Percentiles rank a stretch among this genome's conserved stretches.
phyloP scores from a whole-genome alignment of 257 asterid species.

The Gentiana macrophylla region DNA sequence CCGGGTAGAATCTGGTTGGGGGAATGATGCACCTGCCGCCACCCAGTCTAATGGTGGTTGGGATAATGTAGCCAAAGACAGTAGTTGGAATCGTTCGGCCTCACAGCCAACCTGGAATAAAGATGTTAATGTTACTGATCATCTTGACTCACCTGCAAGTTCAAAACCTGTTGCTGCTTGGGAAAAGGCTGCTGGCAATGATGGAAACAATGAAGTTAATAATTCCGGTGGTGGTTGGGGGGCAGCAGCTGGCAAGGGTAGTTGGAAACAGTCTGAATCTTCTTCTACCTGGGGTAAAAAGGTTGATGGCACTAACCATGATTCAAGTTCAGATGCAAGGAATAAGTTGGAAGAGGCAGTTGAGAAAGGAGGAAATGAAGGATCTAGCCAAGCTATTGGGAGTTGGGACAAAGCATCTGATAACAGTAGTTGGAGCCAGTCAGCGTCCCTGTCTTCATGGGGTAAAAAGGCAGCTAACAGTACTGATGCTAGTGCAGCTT shows the following conservation, averaged over 20 bases:
- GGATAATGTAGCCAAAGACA: slow-evolving; percentile 3
- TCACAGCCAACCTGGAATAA: no score
- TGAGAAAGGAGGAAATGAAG: slow-evolving; percentile 1
- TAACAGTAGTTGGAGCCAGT: slow-evolving; percentile 7
- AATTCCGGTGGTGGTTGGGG: slow-evolving; percentile 19
- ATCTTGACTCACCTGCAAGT: no score
- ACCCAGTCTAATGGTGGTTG: slow-evolving; percentile 16
- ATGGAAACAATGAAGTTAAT: slow-evolving; percentile 5
- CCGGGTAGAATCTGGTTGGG: slow-evolving; percentile 23
- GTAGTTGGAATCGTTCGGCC: no score
- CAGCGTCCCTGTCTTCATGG: slow-evolving; percentile 17
- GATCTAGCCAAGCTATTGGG: slow-evolving; percentile 1
- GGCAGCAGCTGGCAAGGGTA: slow-evolving; percentile 1
- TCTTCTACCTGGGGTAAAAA: slow-evolving; percentile 20
- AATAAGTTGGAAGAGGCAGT: background rate
- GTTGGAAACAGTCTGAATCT: slow-evolving; percentile 10
- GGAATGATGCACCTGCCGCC: slow-evolving; percentile 13
- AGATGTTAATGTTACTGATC: no score
- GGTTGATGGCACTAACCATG: background rate
- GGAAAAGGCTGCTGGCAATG: background rate
- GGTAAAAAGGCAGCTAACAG: slow-evolving; percentile 8
- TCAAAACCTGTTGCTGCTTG: no score
- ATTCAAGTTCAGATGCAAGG: background rate
- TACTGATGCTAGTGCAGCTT: background rate
- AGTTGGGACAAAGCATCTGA: slow-evolving; percentile 13